Conservation (phyloP, 371 early-diverging fungal species). For the Paraphysoderma sedebokerense region DNA sequence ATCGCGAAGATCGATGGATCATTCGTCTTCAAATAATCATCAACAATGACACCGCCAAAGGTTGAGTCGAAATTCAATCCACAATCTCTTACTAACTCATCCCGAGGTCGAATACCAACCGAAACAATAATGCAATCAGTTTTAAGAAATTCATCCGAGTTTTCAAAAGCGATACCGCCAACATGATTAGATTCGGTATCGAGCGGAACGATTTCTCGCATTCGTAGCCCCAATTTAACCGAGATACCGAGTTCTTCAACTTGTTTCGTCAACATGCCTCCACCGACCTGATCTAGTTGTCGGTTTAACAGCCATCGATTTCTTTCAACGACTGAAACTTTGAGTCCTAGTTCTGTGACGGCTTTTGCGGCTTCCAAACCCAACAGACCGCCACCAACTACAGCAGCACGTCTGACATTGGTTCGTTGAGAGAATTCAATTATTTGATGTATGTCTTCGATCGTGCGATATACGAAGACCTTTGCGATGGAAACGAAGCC, state of each 20-base stretch:
- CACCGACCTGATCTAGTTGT: slow-evolving; percentile 37
- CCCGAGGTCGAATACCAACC: slow-evolving; percentile 38
- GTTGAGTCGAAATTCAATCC: slow-evolving; percentile 13
- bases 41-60: slow-evolving; percentile 39
- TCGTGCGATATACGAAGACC: slow-evolving; percentile 45
- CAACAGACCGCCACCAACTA: slow-evolving; percentile 45
- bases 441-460: slow-evolving; percentile 34
- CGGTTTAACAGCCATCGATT: slow-evolving; percentile 28
- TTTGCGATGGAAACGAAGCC: no score
- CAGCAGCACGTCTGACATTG: slow-evolving; percentile 18
- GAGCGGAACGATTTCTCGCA: no score
- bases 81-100: slow-evolving; percentile 24
- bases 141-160: no score
- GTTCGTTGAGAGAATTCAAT: slow-evolving; percentile 18
- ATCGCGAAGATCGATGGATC: slow-evolving; percentile 34
- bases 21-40: slow-evolving; percentile 24
- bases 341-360: slow-evolving; percentile 29
- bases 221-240: slow-evolving; percentile 13
- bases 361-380: slow-evolving; percentile 52
- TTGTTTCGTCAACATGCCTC: slow-evolving; percentile 23
- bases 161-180: no score
- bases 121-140: slow-evolving; percentile 36
- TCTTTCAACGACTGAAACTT: slow-evolving; percentile 32
- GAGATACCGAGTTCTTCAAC: slow-evolving; percentile 31
- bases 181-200: no score